Base-by-base conservation (phyloP, 768 basidiomycete genomes). In the Mycena polygramma region DNA sequence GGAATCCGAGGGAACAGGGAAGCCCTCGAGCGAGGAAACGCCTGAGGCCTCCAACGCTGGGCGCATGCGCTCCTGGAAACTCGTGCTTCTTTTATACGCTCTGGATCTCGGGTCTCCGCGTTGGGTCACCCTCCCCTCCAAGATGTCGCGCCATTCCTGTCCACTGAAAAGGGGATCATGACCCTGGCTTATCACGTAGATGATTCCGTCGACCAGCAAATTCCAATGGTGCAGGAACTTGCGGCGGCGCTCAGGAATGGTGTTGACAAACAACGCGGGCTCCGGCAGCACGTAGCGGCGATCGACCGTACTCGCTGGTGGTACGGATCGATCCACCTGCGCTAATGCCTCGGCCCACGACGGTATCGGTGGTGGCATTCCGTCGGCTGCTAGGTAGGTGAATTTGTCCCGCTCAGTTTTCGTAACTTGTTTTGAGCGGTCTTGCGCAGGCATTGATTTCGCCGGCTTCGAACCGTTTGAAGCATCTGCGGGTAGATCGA, bases 161-260 rank as follows among this genome's bases (percentile, higher is more conserved):
- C 13, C 0, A 15, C 22, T 8, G 37, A 57, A 37, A 19, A 41
- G 55, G n/a, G 39, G 55, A 2, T 36, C 37, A 30, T 30, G 30
- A 2, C 13, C 6, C 15, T 57, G 36, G 24, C 20, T 22, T 0
- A 57, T 8, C 20, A 57, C 10, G 55, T n/a, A 57, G 6, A 41
- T 2, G 37, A 57, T 39, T 17, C 55, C 55, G 39, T 57, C 55
- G 19, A 8, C 4, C 13, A 57, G 37, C 20, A 57, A 9, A 8
- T 24, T 39, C 55, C 55, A 57, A 24, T 57, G 55, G 26, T 57
- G 55, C 7, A 57, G 26, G 55, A 20, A n/a, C 22, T 22, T 57
- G 37, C 26, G 22, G 8, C 11, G 36, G 20, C 22, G 55, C 20
- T 20, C 19, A 20, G 55, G 51, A 54, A 14, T 54, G 24, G 52